These are phyloP conservation scores for Euphorbia pulcherrima DNA, from an alignment of 345 rosid genomes.

Conservation along the genomic window DNA sequence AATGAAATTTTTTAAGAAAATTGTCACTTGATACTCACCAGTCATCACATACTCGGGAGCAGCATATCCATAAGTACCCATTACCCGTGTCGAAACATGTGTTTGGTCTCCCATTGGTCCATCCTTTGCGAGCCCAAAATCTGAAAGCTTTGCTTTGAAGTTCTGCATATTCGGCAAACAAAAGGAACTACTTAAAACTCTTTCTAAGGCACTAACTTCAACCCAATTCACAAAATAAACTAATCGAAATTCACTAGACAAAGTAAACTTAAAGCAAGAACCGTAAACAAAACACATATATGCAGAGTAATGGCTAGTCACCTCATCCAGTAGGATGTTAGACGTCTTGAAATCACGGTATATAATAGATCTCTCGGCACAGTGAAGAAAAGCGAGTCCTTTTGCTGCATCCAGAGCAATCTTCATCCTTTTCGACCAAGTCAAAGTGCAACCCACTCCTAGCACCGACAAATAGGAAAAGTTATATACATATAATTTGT, in stretches of 20 bases:
- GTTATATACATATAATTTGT: slow-evolving; percentile 4
- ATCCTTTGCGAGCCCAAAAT: slow-evolving; percentile 95
- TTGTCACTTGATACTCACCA: slow-evolving; percentile 43
- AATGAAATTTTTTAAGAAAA: background rate
- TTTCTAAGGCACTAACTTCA: background rate
- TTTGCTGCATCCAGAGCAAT: slow-evolving; percentile 88
- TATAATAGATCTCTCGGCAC: slow-evolving; percentile 79
- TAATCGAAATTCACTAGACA: background rate
- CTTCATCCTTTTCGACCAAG: slow-evolving; percentile 92
- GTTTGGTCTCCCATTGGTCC: slow-evolving; percentile 99
- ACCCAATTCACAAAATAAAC: background rate
- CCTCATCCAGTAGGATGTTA: slow-evolving; percentile 83
- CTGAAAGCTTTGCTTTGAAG: slow-evolving; percentile 87
- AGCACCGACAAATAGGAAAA: slow-evolving; percentile 23
- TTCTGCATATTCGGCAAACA: slow-evolving; percentile 49
- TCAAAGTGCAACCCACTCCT: slow-evolving; percentile 87
- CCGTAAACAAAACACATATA: background rate
- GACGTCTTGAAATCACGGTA: slow-evolving; percentile 99
- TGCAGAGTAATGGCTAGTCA: slow-evolving; percentile 28
- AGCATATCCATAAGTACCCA: slow-evolving; percentile 98
- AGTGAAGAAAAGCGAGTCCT: slow-evolving; percentile 96
- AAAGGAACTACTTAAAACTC: slow-evolving; percentile 14
- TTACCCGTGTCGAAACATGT: slow-evolving; percentile 95
- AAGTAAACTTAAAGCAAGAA: background rate
- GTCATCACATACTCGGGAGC: slow-evolving; percentile 98